phyloP scores from a whole-genome alignment of 2,329 filamentous ascomycete genomes.

The Nakataea oryzae region DNA sequence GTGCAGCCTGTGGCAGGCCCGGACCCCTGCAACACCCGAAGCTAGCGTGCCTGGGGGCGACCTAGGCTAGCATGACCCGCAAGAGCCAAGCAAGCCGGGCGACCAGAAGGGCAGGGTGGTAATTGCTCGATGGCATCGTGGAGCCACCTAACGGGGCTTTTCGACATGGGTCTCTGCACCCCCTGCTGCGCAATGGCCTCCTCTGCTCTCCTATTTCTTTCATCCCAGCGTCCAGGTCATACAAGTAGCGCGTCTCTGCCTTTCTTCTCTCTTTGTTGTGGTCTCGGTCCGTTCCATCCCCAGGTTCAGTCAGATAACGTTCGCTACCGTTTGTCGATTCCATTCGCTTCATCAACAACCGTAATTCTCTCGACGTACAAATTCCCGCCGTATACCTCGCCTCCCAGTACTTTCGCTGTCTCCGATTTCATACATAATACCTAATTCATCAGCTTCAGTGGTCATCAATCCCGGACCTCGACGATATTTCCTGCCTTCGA shows the following conservation, averaged over 20 bases:
- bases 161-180: not conserved
- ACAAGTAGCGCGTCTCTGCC: not conserved
- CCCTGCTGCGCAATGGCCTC: not conserved
- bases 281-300: not conserved
- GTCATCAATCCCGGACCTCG: too few species aligned
- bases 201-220: not conserved
- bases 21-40: not conserved
- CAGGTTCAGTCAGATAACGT: not conserved
- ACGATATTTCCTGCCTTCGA: not conserved
- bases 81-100: not conserved
- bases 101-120: not conserved
- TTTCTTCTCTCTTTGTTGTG: not conserved
- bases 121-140: not conserved
- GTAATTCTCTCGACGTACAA: not conserved
- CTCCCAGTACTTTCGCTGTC: not conserved
- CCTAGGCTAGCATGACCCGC: not conserved
- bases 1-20: not conserved
- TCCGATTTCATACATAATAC: not conserved
- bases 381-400: not conserved
- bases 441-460: not conserved
- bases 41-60: not conserved
- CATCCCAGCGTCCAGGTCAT: not conserved
- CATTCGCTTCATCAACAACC: not conserved
- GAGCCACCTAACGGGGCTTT: not conserved
- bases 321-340: not conserved